Evolutionary conservation across 768 basidiomycete genomes (phyloP).

Genomic region (Pholiota molesta): DNA sequence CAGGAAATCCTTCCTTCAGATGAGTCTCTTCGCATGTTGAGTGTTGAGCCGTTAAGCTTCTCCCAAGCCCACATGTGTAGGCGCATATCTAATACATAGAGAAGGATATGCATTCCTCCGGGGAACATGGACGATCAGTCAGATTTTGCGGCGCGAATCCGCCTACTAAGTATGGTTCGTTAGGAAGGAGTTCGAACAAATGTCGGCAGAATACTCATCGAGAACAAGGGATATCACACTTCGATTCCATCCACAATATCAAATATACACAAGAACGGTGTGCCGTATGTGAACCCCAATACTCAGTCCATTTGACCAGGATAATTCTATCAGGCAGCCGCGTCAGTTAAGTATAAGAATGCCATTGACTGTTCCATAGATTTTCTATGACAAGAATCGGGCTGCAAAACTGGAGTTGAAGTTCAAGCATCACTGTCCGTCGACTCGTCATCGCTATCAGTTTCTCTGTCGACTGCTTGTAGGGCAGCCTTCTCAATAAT

Average conservation of each 20-base stretch:
- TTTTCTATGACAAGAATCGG: not conserved
- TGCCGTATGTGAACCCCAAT: too few species aligned
- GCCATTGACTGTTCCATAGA: not conserved
- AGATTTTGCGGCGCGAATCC: not conserved
- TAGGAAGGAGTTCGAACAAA: not conserved
- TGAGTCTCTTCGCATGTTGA: not conserved
- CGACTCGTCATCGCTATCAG: constrained; percentile 75
- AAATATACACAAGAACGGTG: not conserved
- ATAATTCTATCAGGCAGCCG: too few species aligned
- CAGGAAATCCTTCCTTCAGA: not conserved
- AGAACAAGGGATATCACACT: not conserved
- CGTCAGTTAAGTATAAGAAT: not conserved
- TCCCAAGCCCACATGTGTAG: not conserved
- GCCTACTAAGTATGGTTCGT: not conserved
- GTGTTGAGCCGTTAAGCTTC: not conserved
- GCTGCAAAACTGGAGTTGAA: not conserved
- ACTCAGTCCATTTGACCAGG: too few species aligned
- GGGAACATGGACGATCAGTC: not conserved
- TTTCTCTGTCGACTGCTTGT: constrained; percentile 36
- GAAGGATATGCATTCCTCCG: not conserved
- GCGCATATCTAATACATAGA: not conserved
- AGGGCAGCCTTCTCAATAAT: constrained; percentile 61
- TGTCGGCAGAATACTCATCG: not conserved
- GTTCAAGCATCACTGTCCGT: constrained; percentile 12
- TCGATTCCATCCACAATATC: not conserved